phyloP scores from a whole-genome alignment of 371 early-diverging fungal genomes.

The Rhizopus sp. region DNA sequence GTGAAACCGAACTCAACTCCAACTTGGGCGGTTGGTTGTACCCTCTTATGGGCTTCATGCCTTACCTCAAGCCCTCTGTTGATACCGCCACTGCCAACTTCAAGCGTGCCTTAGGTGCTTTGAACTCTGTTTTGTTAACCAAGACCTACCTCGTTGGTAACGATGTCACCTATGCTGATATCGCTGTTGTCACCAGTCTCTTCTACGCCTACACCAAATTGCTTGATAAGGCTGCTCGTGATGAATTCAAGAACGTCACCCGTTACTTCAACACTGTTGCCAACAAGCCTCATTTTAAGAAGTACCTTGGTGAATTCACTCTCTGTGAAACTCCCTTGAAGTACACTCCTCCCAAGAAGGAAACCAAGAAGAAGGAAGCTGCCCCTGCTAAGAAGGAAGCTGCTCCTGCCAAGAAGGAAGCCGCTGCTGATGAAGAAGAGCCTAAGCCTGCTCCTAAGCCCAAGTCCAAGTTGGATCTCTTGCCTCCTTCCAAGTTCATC shows the following conservation, averaged over 20 bases:
- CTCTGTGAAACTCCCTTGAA: conserved; percentile 40
- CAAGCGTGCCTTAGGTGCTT: conserved; percentile 54
- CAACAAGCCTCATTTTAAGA: conserved; percentile 79
- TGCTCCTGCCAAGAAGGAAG: conserved; percentile 50
- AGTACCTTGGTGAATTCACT: conserved; percentile 67
- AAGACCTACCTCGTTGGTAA: conserved; percentile 84
- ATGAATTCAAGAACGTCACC: conserved; percentile 77
- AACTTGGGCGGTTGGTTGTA: conserved; percentile 52
- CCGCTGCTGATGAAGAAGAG: conserved; percentile 56
- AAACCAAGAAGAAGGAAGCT: conserved; percentile 63
- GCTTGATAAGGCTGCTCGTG: conserved; percentile 69
- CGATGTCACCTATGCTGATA: conserved; percentile 76
- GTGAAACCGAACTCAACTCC: conserved; percentile 59
- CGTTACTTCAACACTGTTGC: conserved; percentile 86
- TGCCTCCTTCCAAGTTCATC: conserved; percentile 82
- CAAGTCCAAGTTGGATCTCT: conserved; percentile 89
- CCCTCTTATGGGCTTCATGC: conserved; percentile 59
- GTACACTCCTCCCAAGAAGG: conserved; percentile 50
- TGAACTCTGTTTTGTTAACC: conserved; percentile 64
- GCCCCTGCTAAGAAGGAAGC: conserved; percentile 57
- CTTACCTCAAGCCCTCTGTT: conserved; percentile 59
- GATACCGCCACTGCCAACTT: conserved; percentile 59
- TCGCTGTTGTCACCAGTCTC: conserved; percentile 58
- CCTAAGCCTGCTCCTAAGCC: conserved; percentile 81
- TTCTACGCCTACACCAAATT: conserved; percentile 45